Conservation (phyloP, 495 filamentous ascomycete genomes). For the Rhypophila decipiens region DNA sequence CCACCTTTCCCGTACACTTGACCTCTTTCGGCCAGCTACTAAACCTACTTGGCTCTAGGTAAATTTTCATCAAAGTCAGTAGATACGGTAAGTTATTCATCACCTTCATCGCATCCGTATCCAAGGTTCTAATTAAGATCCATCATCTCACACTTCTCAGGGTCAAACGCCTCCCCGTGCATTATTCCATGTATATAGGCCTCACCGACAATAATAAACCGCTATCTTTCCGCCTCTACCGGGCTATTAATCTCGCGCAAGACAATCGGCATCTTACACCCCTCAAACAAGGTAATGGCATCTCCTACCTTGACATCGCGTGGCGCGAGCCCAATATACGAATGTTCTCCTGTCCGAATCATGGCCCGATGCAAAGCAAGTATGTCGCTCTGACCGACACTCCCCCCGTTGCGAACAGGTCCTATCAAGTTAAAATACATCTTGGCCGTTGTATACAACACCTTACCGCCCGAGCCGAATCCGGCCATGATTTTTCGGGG, state of each 20-base stretch:
- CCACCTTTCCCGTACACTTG: too few species aligned
- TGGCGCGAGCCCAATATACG: not conserved
- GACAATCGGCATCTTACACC: not conserved
- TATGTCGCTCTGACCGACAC: not conserved
- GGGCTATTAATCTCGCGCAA: not conserved
- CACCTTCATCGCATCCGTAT: too few species aligned
- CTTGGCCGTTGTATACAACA: not conserved
- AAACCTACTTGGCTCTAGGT: too few species aligned
- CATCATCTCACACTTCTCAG: not conserved
- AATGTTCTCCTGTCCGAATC: not conserved
- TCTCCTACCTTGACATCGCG: not conserved
- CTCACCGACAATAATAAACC: not conserved
- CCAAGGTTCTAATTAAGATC: too few species aligned
- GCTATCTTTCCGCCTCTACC: not conserved
- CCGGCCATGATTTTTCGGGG: not conserved
- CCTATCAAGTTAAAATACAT: not conserved
- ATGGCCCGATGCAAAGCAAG: not conserved
- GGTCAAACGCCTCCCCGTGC: not conserved
- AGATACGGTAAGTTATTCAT: too few species aligned
- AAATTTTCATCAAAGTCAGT: too few species aligned
- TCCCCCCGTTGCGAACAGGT: not conserved
- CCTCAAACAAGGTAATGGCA: not conserved
- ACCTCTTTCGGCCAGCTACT: too few species aligned
- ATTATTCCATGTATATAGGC: not conserved
- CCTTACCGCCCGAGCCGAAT: not conserved